A percentile compares a stretch with the other conserved stretches of the same genome.
Evolutionary conservation across 1,139 yeast genomes (phyloP).

Genomic region (Magnusiomyces fungicola): DNA sequence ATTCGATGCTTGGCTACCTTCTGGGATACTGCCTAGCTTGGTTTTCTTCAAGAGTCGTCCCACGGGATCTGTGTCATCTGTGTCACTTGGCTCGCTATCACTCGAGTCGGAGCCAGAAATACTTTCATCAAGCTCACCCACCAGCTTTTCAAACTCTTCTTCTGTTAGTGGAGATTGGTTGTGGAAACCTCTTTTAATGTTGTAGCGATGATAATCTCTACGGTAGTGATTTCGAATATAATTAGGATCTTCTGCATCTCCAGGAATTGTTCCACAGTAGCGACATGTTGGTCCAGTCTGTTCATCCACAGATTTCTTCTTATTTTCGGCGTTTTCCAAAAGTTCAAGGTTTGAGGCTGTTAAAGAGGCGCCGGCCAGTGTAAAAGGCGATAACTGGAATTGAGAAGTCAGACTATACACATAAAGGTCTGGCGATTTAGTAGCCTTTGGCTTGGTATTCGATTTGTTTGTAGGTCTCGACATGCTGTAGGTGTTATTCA

Average conservation of each 20-base stretch:
- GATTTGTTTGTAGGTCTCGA: not conserved
- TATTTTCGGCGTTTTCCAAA: not conserved
- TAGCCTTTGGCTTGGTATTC: not conserved
- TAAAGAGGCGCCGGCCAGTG: not conserved
- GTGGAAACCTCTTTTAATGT: conserved; percentile 47
- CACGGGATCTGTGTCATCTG: conserved; percentile 27
- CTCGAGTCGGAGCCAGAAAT: conserved; percentile 43
- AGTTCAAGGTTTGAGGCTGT: not conserved
- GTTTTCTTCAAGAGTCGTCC: conserved; percentile 11
- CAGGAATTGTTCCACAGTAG: conserved; percentile 13
- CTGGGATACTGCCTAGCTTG: not conserved
- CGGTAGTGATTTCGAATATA: conserved; percentile 45
- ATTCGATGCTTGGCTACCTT: not conserved
- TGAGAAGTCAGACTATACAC: not conserved
- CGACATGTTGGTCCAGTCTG: not conserved
- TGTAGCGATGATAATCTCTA: conserved; percentile 54
- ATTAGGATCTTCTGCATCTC: conserved; percentile 5
- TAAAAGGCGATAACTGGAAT: not conserved
- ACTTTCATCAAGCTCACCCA: conserved; percentile 48
- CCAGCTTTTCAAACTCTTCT: conserved; percentile 49
- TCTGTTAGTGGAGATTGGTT: conserved; percentile 46
- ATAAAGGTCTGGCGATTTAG: not conserved
- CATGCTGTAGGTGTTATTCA: no score
- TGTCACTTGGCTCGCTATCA: conserved; percentile 30
- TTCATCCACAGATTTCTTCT: not conserved